Conservation (phyloP, 1,284 basidiomycete species). For the Fomes fomentarius region DNA sequence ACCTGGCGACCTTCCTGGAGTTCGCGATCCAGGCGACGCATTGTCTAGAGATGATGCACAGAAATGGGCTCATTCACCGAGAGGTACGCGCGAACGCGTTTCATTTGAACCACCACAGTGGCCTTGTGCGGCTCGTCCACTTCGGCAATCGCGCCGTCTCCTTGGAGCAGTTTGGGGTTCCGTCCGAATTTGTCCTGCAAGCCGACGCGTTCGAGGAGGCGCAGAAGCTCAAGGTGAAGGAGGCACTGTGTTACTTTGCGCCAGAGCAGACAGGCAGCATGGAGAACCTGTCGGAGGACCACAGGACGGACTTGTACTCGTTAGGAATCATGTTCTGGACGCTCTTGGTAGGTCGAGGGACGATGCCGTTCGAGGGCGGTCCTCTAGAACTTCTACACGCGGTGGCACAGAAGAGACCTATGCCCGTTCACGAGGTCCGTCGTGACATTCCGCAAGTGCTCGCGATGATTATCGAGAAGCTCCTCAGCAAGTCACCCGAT, state of each 20-base stretch:
- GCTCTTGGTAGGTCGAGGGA: constrained; percentile 65
- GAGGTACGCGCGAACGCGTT: constrained; percentile 79
- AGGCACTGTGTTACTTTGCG: constrained; percentile 72
- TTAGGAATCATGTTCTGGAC: constrained; percentile 74
- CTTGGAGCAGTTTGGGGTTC: constrained; percentile 69
- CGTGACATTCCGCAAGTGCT: constrained; percentile 71
- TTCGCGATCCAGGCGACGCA: constrained; percentile 75
- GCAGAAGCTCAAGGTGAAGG: constrained; percentile 70
- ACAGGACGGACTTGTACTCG: constrained; percentile 72
- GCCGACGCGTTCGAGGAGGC: constrained; percentile 57
- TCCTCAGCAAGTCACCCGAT: constrained; percentile 67
- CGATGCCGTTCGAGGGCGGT: constrained; percentile 73
- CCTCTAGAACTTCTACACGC: constrained; percentile 68
- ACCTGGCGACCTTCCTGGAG: constrained; percentile 75
- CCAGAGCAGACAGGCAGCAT: constrained; percentile 76
- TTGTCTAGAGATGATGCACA: constrained; percentile 68
- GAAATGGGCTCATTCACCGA: constrained; percentile 64
- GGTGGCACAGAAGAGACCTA: constrained; percentile 69
- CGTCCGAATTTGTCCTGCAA: constrained; percentile 64
- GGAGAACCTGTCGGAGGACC: constrained; percentile 69
- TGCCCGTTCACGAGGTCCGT: constrained; percentile 75
- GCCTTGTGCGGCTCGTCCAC: constrained; percentile 68
- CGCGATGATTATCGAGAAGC: constrained; percentile 71
- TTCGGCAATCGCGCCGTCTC: constrained; percentile 78
- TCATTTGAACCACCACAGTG: constrained; percentile 69